Percentiles rank a stretch among this genome's conserved stretches.
phyloP scores from a whole-genome alignment of 345 rosid species.

The Hibiscus trionum region DNA sequence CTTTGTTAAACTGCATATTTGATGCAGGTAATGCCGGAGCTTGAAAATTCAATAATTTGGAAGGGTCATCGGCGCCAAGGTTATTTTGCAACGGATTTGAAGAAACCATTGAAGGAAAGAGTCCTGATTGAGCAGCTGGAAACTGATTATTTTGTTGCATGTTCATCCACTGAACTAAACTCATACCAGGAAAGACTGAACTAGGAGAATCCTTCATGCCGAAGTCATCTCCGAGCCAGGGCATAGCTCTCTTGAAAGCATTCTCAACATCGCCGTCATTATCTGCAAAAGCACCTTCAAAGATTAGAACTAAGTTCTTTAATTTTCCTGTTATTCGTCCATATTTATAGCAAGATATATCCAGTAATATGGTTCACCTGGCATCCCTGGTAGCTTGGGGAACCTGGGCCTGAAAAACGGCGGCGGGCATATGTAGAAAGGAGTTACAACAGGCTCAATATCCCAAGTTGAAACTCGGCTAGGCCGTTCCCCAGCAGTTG shows the following conservation, averaged over 20 bases:
- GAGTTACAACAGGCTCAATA: conserved; percentile 81
- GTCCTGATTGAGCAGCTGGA: conserved; percentile 54
- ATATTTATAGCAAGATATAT: not conserved
- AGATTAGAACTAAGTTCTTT: not conserved
- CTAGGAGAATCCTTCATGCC: conserved; percentile 75
- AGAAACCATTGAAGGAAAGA: conserved; percentile 48
- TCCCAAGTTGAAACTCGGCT: conserved; percentile 95
- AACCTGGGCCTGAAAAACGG: conserved; percentile 92
- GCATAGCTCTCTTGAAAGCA: conserved; percentile 87
- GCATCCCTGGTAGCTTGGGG: conserved; percentile 83
- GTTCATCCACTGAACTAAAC: conserved; percentile 97
- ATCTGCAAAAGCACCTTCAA: conserved; percentile 40
- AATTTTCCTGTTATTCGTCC: not conserved
- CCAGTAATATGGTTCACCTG: conserved; percentile 34
- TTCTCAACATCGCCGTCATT: conserved; percentile 79
- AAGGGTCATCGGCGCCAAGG: conserved; percentile 60
- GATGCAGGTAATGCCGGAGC: conserved; percentile 44
- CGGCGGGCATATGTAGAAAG: conserved; percentile 94
- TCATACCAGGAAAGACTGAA: conserved; percentile 82
- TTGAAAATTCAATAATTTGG: conserved; percentile 79
- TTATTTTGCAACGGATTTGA: conserved; percentile 49
- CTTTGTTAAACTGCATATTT: conserved; percentile 59
- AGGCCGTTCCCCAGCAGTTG: conserved; percentile 85
- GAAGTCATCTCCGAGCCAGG: conserved; percentile 93
- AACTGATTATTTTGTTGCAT: conserved; percentile 89